Base-by-base conservation (phyloP, 2,329 filamentous ascomycete genomes). In the Scedosporium boydii region DNA sequence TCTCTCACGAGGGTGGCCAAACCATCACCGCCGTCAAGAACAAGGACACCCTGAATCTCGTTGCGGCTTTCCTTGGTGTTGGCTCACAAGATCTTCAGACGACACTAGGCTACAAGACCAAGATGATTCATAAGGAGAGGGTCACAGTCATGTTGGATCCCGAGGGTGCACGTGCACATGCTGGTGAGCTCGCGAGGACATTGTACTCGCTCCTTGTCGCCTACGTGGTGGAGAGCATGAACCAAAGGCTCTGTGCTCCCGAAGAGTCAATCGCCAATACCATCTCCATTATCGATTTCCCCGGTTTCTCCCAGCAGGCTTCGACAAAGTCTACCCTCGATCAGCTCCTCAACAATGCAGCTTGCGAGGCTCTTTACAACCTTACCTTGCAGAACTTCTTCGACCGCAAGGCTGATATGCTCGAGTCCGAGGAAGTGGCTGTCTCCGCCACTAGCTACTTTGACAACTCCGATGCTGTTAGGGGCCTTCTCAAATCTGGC, bases 141-240 rank as follows among this genome's bases (percentile, higher is more conserved):
- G 95, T 99, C n/a, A 99, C 95, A 0, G 90, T 99, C 67, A 96
- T 99, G 93, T 83, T 99, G 41, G 95, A 99, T 71, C 91, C 93
- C 6, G 87, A 86, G 63, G 95, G 95, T 46, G 95, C 95, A 56
- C 88, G 92, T 59, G 88, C 86, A 46, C 97, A 97, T 68, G 95
- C 95, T 16, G 93, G 98, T 70, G 95, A 98, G 74, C 84, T 99
- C 58, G 93, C 95, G 4, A 85, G 93, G 60, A 97, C 93, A 0
- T 79, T 99, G 0, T 99, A 99, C 77, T 93, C 93, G 4, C 85
- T 99, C 7, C 81, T 99, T 6, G 93, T 98, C 14, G 92, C 93
- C 16, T 97, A 93, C 74, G 87, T 99, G 46, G 90, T 98, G 68
- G 95, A 99, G 77, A 88, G 82, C 63, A 89, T 96, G 73, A 99